Base-by-base conservation (phyloP, 2,329 filamentous ascomycete species). In the Penicillium sp. region DNA sequence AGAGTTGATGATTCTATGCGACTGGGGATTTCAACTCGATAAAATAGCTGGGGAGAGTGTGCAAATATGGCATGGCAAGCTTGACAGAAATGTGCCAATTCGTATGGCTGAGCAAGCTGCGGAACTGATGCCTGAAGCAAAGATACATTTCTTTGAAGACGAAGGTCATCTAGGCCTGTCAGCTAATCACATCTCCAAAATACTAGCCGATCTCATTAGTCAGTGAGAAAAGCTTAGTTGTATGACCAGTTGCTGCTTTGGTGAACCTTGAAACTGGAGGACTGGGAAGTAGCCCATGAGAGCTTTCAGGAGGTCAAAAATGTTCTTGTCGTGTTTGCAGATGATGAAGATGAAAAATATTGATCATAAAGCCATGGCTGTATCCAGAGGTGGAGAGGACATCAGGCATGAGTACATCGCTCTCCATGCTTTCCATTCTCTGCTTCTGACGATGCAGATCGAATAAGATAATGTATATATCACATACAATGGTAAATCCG, bases 51-150 rank as follows among this genome's bases (percentile, higher is more conserved):
- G 53, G 27, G 41, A 52, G 33, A 21, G 49, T 4, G 46, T 59
- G 24, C 31, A 22, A 7, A 29, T 59, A 22, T 59, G 53, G 57
- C 57, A 59, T 56, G 57, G 57, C 19, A 53, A 55, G 75, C 45
- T 45, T 24, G 56, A 58, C 47, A 43, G 19, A 5, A 58, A 55
- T 44, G 33, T 44, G 16, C 56, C 56, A 4, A 33, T 48, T 44
- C n/a, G 21, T 2, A 58, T 55, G 56, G 56, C 56, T 5, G 52
- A 55, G 21, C 44, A 58, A 27, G 52, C 56, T 16, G 52, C 52
- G 3, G 37, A 44, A 22, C 7, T 52, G n/a, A 24, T 58, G 21
- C n/a, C 43, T 11, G 56, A 44, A 14, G 39, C 19, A 6, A 11
- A 52, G 11, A 46, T 43, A 10, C 47, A 58, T 22, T 46, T 44